Base-by-base conservation (phyloP, 164 flowering plant species). In the Stephania cephalantha region DNA sequence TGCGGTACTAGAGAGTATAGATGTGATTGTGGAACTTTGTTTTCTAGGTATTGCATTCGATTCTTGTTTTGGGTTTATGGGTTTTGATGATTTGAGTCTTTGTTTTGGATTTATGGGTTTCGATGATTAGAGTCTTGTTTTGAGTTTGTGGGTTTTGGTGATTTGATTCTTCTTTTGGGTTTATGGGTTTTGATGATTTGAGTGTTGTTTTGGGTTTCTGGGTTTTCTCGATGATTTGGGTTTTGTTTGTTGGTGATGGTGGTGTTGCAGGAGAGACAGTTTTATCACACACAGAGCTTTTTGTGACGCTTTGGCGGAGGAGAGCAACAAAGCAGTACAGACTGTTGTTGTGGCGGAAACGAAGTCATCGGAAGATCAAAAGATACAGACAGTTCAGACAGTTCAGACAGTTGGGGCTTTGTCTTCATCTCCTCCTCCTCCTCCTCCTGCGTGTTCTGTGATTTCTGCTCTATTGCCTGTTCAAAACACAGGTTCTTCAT, bases 1-100 rank as follows among this genome's bases (percentile, higher is more conserved):
- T 93, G 98, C 66, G 98, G 98, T 20, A 86, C 91, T 15, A 74
- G 84, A 70, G 98, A 93, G 82, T 93, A 93, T 72, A 84, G 85
- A 74, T 93, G 98, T 75, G 98, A 93, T 81, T 93, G 98, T 63
- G 98, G 98, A 31, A 90, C 97, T 65, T 44, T 93, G 71, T 94
- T 91, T 74, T 90, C 98, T 2, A 89, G 98, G 98, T 93, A 65
- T 30, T 15, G 30, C 65, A 9, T 35, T 35, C 4, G 42, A 35
- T 35, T 4, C 42, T 35, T 2, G 42, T 35, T 35, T 35, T 35
- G 42, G 42, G 4, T 35, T 35, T 35, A 0, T 0, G 1, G 42
- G 42, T 0, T 35, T 35, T 35, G 3, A 35, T 35, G 25, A 25
- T 25, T 25, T 25, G 25, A 25, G 25, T 25, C 25, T 25, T 25